phyloP scores from a whole-genome alignment of 2,329 filamentous ascomycete species.

The Hypoxylon sp. region DNA sequence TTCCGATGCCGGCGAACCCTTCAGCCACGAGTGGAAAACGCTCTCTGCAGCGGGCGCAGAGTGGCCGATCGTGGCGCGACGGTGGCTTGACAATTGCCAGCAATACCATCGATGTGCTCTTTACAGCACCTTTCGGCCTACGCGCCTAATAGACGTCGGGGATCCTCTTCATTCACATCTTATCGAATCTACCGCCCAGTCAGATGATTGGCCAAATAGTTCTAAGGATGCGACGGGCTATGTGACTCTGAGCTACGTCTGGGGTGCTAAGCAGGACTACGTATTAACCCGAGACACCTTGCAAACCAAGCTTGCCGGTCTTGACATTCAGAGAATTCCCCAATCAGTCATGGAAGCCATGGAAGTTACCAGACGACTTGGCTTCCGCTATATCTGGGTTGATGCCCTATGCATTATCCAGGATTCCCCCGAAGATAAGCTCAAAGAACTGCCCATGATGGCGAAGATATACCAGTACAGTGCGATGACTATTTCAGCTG shows the following conservation, averaged over 20 bases:
- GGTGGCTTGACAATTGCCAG: slow-evolving; percentile 20
- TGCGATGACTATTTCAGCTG: slow-evolving; percentile 18
- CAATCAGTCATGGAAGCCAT: slow-evolving; percentile 16
- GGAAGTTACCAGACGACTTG: slow-evolving; percentile 15
- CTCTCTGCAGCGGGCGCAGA: slow-evolving; percentile 7
- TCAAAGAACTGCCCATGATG: slow-evolving; percentile 19
- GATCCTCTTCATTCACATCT: slow-evolving; percentile 16
- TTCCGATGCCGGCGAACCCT: slow-evolving; percentile 4
- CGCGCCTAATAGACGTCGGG: slow-evolving; percentile 22
- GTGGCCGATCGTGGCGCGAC: slow-evolving; percentile 14
- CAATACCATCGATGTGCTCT: slow-evolving; percentile 10
- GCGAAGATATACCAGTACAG: slow-evolving; percentile 27
- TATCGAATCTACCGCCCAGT: slow-evolving; percentile 4
- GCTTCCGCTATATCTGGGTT: slow-evolving; percentile 21
- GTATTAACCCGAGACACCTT: slow-evolving; percentile 13
- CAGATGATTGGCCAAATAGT: background rate
- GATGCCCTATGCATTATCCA: slow-evolving; percentile 27
- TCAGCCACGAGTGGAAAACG: slow-evolving; percentile 19
- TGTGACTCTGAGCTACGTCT: slow-evolving; percentile 24
- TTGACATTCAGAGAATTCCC: slow-evolving; percentile 13
- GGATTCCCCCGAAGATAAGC: slow-evolving; percentile 18
- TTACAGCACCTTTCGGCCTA: slow-evolving; percentile 14
- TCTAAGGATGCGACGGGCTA: background rate
- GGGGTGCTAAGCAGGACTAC: slow-evolving; percentile 21
- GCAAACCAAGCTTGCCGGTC: slow-evolving; percentile 3